phyloP scores from a whole-genome alignment of 495 filamentous ascomycete genomes.

The Aspergillus affinis region DNA sequence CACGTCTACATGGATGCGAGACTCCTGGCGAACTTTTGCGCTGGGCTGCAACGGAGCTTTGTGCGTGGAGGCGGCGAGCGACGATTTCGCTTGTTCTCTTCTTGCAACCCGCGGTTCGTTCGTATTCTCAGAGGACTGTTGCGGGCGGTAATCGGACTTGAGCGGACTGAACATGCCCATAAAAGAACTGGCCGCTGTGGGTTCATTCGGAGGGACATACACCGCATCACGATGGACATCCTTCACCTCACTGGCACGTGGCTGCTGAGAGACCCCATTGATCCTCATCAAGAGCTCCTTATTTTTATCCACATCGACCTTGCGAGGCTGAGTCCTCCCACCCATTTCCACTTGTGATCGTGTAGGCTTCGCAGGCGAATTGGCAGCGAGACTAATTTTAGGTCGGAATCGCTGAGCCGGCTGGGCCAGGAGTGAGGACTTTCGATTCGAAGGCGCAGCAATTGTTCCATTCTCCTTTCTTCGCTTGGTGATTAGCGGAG shows the following conservation, averaged over 20 bases:
- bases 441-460: slow-evolving; percentile 22
- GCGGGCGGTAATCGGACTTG: slow-evolving; percentile 21
- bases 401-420: slow-evolving; percentile 44
- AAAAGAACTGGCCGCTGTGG: slow-evolving; percentile 40
- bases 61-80: slow-evolving; percentile 27
- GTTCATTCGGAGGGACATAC: slow-evolving; percentile 44
- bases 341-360: slow-evolving; percentile 13
- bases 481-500: slow-evolving; percentile 16
- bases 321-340: slow-evolving; percentile 3
- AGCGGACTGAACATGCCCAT: slow-evolving; percentile 43
- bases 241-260: slow-evolving; percentile 26
- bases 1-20: slow-evolving; percentile 29
- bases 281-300: slow-evolving; percentile 19
- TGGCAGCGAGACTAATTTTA: slow-evolving; percentile 30
- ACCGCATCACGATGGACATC: slow-evolving; percentile 37
- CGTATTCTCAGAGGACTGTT: slow-evolving; percentile 15
- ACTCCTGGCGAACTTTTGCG: slow-evolving; percentile 32
- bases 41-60: slow-evolving; percentile 40
- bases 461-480: slow-evolving; percentile 16
- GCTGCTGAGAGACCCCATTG: slow-evolving; percentile 7
- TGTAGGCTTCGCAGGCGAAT: slow-evolving; percentile 14
- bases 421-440: slow-evolving; percentile 39
- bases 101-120: slow-evolving; percentile 26
- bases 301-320: slow-evolving; percentile 11
- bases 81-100: slow-evolving; percentile 31